Evolutionary conservation across 2,329 filamentous ascomycete species (phyloP).

Genomic region (Diaporthe vaccinii): DNA sequence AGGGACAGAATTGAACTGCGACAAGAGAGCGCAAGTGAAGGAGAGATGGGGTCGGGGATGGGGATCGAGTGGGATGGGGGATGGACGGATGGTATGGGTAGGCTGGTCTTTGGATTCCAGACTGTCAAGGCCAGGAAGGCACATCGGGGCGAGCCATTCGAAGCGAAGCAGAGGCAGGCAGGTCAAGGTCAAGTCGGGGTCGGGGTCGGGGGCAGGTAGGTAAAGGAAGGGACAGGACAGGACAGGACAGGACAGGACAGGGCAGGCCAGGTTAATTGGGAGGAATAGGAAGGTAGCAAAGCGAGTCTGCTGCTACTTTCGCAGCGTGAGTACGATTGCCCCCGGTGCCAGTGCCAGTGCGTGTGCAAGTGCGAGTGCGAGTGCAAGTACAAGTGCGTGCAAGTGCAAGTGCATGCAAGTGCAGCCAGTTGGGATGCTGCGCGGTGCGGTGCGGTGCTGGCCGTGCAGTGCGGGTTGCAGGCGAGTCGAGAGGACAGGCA

Average conservation of each 20-base stretch:
- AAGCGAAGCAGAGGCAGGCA: constrained; percentile 33
- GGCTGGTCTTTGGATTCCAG: constrained; percentile 23
- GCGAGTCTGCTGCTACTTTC: constrained; percentile 14
- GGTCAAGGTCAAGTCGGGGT: constrained; percentile 37
- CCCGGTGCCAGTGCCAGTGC: constrained; percentile 15
- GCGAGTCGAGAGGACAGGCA: constrained; percentile 23
- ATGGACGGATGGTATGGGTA: constrained; percentile 18
- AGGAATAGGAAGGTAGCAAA: constrained; percentile 42
- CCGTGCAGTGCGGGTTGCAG: neutral
- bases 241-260: constrained; percentile 6
- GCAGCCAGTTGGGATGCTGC: constrained; percentile 9
- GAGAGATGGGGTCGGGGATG: constrained; percentile 29
- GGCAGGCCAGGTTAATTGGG: constrained; percentile 24
- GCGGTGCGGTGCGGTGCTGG: neutral
- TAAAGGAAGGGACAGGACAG: neutral
- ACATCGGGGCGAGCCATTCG: constrained; percentile 36
- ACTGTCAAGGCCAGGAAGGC: constrained; percentile 36
- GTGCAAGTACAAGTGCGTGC: neutral
- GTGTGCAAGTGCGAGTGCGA: neutral
- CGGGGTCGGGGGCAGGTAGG: constrained; percentile 21
- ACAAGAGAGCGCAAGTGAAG: constrained; percentile 36
- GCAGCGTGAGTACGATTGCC: constrained; percentile 26
- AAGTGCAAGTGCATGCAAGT: neutral
- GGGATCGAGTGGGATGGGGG: constrained; percentile 5
- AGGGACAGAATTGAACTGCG: constrained; percentile 39